These are phyloP conservation scores for Aspergillus tubingensis DNA, from an alignment of 2,329 filamentous ascomycete species.

Conservation along the genomic window DNA sequence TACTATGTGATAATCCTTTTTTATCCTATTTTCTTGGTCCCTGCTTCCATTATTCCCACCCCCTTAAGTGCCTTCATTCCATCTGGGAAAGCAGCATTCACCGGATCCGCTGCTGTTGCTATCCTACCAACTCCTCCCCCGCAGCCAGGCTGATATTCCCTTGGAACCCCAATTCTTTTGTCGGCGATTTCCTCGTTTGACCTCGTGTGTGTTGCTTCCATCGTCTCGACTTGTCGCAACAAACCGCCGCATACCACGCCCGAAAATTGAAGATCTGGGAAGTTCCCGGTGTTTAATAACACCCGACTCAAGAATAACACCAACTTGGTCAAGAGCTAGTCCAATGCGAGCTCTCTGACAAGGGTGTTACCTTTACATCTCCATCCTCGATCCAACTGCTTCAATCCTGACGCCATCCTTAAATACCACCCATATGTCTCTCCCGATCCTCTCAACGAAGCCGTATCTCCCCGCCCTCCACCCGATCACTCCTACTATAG, in stretches of 20 bases:
- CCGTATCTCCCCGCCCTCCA: conserved; percentile 30
- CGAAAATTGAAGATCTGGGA: neutral
- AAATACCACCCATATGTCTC: conserved; percentile 36
- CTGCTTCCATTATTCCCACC: conserved; percentile 54
- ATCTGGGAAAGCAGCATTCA: conserved; percentile 30
- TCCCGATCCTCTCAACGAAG: conserved; percentile 29
- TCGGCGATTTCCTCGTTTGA: conserved; percentile 1
- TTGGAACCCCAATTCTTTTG: conserved; percentile 1
- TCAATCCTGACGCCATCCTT: conserved; percentile 17
- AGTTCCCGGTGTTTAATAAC: neutral
- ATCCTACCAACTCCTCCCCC: conserved; percentile 19
- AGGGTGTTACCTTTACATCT: conserved; percentile 8
- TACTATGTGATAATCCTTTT: conserved; percentile 26
- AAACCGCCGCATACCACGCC: conserved; percentile 1
- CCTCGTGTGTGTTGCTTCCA: neutral
- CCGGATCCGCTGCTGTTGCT: conserved; percentile 26
- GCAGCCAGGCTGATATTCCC: conserved; percentile 15
- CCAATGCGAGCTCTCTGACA: conserved; percentile 26
- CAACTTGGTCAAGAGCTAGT: conserved; percentile 9
- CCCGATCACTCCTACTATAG: conserved; percentile 30
- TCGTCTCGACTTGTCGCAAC: neutral
- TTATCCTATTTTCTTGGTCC: conserved; percentile 41
- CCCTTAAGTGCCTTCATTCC: conserved; percentile 38
- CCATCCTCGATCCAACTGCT: neutral
- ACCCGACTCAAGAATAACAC: neutral